phyloP scores from a whole-genome alignment of 257 asterid species.

The Ilex asprella region DNA sequence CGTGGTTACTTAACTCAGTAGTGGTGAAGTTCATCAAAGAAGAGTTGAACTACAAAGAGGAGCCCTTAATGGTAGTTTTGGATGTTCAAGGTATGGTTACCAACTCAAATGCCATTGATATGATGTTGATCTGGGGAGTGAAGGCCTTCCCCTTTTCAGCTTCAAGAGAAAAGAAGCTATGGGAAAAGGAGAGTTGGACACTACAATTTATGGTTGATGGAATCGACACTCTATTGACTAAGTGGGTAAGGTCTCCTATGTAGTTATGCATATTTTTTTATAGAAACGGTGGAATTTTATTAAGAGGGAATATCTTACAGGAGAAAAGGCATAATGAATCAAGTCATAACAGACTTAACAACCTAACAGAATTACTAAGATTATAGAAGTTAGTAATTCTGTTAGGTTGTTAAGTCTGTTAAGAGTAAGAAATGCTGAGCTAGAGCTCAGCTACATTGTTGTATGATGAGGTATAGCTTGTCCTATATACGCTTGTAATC shows the following conservation, averaged over 20 bases:
- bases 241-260: conserved; percentile 36
- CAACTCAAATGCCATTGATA: conserved; percentile 53
- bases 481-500: no score
- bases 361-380: no score
- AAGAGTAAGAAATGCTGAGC: no score
- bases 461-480: no score
- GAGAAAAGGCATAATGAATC: no score
- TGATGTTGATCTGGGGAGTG: conserved; percentile 70
- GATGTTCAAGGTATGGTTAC: conserved; percentile 37
- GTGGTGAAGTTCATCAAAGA: conserved; percentile 37
- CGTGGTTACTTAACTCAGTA: conserved; percentile 43
- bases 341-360: no score
- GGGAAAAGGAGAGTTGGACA: conserved; percentile 40
- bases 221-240: conserved; percentile 32
- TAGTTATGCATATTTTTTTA: no score
- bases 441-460: no score
- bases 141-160: conserved; percentile 64
- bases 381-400: no score
- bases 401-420: no score
- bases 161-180: conserved; percentile 47
- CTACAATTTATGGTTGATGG: conserved; percentile 36
- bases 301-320: no score
- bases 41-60: conserved; percentile 46
- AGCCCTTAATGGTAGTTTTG: conserved; percentile 46
- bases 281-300: no score